A percentile compares a stretch with the other conserved stretches of the same genome.
These are phyloP conservation scores for Saccharomyces hybrid DNA, from an alignment of 1,139 yeast species.

Conservation along the genomic window DNA sequence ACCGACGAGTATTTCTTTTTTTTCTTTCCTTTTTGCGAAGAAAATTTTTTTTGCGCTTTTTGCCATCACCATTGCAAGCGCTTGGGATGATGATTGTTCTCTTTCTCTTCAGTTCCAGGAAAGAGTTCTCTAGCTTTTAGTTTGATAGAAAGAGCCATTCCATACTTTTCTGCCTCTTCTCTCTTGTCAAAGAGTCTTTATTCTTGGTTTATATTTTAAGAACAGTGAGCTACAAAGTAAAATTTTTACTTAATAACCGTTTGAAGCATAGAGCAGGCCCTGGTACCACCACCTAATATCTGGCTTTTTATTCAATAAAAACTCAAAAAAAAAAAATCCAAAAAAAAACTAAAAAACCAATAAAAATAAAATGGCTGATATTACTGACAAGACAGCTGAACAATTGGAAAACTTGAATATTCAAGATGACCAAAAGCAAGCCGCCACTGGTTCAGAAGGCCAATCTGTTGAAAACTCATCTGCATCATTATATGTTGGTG, in stretches of 20 bases:
- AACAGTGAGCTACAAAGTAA: slow-evolving; percentile 11
- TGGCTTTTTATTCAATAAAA: slow-evolving; percentile 6
- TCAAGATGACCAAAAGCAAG: slow-evolving; percentile 27
- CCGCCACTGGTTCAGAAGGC: slow-evolving; percentile 25
- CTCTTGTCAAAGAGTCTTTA: background rate
- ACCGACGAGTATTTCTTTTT: slow-evolving; percentile 1
- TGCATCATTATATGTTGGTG: slow-evolving; percentile 48
- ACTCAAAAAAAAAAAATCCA: slow-evolving; percentile 17
- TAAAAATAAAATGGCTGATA: slow-evolving; percentile 32
- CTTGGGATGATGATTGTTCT: background rate
- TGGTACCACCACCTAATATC: slow-evolving; percentile 8
- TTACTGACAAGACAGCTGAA: slow-evolving; percentile 35
- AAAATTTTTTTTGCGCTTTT: background rate
- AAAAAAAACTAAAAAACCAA: slow-evolving; percentile 9
- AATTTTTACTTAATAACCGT: slow-evolving; percentile 14
- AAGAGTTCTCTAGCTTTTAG: background rate
- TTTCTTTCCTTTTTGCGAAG: background rate
- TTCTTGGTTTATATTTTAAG: slow-evolving; percentile 2
- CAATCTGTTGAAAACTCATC: slow-evolving; percentile 28
- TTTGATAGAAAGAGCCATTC: background rate
- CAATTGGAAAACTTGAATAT: slow-evolving; percentile 36
- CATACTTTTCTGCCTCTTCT: background rate
- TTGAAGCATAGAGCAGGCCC: slow-evolving; percentile 14
- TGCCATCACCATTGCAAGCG: background rate
- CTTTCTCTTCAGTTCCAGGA: background rate